Base-by-base conservation (phyloP, 2,329 filamentous ascomycete species). In the Neofusicoccum umdonicola region DNA sequence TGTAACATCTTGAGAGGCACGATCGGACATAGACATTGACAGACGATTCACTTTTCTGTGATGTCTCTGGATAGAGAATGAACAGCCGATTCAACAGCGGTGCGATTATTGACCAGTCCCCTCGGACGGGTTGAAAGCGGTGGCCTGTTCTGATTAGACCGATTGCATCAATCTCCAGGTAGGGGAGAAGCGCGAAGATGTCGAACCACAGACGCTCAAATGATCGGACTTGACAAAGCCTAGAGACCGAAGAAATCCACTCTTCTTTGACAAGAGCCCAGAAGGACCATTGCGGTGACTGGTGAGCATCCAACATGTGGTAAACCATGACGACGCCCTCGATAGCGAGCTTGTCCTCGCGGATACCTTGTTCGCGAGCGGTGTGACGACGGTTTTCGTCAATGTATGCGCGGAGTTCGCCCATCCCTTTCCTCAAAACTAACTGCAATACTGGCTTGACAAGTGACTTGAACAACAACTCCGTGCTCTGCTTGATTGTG, bases 1-100 rank as follows among this genome's bases (percentile, higher is more conserved):
- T 72, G 68, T 83, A 81, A 68, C 84, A 87, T 67, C 86, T 78
- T 12, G 77, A 78, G 51, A 88, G 78, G 27, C 82, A 71, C 7
- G 79, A 73, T 60, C 84, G 81, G 56, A 86, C 74, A 67, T 88
- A 88, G 15, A 78, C 79, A 67, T 87, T 87, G 65, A 85, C 77
- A n/a, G 78, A 82, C 8, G 79, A 69, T 13, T 78, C 77, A 12
- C 69, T 51, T 1, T 71, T 70, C 11, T 69, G 71, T 35, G 76
- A 78, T 35, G 79, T 82, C 3, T 72, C 69, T 3, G 79, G 71
- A 64, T 85, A 86, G 2, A 82, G 68, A 13, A 77, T 72, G 48
- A 88, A 78, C 1, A 82, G 71, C 9, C 80, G 80, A 27, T 73
- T 75, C 2, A 87, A 65, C 13, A 87, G 68, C 17, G 68, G 69